Percentiles rank a stretch among this genome's conserved stretches.
These are phyloP conservation scores for Zymoseptoria brevis DNA, from an alignment of 2,329 filamentous ascomycete species.

Conservation along the genomic window DNA sequence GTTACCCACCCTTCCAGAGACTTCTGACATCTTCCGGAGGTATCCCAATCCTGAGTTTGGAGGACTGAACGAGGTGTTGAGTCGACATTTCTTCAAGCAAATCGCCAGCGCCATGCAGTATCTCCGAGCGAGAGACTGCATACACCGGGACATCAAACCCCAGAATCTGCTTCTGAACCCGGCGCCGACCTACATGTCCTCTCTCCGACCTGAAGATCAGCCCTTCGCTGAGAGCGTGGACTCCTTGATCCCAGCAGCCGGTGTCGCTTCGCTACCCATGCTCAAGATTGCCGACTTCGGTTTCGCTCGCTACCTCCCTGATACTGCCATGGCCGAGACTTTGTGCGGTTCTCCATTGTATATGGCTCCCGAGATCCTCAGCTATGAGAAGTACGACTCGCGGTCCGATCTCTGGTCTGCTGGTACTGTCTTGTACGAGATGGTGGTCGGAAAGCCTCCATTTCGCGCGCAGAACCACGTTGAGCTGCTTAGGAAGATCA, in stretches of 20 bases:
- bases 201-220: conserved; percentile 52
- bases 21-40: conserved; percentile 83
- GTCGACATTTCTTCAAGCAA: conserved; percentile 92
- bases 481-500: conserved; percentile 84
- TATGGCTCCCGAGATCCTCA: conserved; percentile 96
- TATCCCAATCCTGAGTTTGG: conserved; percentile 78
- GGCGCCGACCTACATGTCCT: conserved; percentile 61
- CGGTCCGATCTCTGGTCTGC: conserved; percentile 98
- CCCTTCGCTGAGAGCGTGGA: conserved; percentile 73
- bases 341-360: conserved; percentile 94
- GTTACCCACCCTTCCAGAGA: conserved; percentile 69
- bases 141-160: conserved; percentile 95
- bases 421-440: conserved; percentile 89
- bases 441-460: conserved; percentile 83
- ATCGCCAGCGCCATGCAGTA: conserved; percentile 87
- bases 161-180: conserved; percentile 91
- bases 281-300: conserved; percentile 97
- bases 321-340: conserved; percentile 87
- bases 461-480: conserved; percentile 93
- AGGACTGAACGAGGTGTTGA: conserved; percentile 93
- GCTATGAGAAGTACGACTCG: conserved; percentile 95
- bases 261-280: conserved; percentile 81
- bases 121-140: conserved; percentile 72
- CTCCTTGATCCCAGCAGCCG: conserved; percentile 71
- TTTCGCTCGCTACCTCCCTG: conserved; percentile 87